Conservation (phyloP, 371 early-diverging fungal species). For the Parasitella parasitica region DNA sequence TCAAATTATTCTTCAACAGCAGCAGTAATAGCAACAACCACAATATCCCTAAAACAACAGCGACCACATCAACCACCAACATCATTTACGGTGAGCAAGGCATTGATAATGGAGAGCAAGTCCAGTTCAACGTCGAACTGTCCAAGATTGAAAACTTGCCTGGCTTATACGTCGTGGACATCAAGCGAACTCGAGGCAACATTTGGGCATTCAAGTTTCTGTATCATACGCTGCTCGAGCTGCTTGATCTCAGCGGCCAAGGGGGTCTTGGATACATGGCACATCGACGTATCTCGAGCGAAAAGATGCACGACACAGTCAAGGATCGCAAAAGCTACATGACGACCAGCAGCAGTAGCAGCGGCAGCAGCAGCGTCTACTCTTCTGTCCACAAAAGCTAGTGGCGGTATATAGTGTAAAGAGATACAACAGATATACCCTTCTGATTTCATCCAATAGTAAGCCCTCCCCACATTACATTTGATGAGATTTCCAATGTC, state of each 20-base stretch:
- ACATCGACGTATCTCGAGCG: constrained; percentile 5
- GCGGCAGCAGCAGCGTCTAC: no score
- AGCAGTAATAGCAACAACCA: background rate
- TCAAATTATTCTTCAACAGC: constrained; percentile 1
- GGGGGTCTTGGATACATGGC: constrained; percentile 41
- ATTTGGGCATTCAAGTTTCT: constrained; percentile 92
- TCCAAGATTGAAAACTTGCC: constrained; percentile 87
- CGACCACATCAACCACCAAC: background rate
- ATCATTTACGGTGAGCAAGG: constrained; percentile 88
- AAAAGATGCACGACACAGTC: background rate
- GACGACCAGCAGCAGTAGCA: constrained; percentile 20
- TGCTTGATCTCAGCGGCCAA: constrained; percentile 57
- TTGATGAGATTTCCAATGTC: background rate
- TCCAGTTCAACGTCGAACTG: constrained; percentile 85
- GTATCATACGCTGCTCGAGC: constrained; percentile 70
- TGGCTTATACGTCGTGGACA: constrained; percentile 88
- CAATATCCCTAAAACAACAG: constrained; percentile 9
- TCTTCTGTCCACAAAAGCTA: no score
- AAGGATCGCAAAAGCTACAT: constrained; percentile 19
- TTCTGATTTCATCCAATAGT: background rate
- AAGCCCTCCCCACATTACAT: background rate
- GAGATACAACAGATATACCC: no score
- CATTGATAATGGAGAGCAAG: constrained; percentile 83
- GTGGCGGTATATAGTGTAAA: background rate
- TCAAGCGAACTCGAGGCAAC: constrained; percentile 89